Evolutionary conservation across 1,284 basidiomycete species (phyloP).

Genomic region (Austroboletus rostrupii): DNA sequence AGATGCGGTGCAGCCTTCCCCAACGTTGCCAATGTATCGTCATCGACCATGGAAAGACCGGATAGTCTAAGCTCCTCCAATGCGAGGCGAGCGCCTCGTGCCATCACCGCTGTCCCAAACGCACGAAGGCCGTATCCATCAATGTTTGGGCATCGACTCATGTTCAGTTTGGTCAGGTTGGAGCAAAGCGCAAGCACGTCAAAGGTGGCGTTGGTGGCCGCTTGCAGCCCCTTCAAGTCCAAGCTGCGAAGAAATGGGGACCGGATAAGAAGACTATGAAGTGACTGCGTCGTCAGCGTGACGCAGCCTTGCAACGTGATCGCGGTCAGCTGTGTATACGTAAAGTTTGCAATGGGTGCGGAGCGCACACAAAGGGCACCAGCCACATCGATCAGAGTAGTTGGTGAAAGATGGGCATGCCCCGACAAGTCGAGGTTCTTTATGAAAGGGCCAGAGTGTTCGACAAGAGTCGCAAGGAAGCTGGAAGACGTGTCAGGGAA

Average conservation of each 20-base stretch:
- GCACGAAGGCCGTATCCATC: slow-evolving; percentile 58
- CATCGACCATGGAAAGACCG: slow-evolving; percentile 59
- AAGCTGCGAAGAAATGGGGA: slow-evolving; percentile 61
- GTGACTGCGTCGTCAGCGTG: slow-evolving; percentile 55
- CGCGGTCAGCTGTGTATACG: slow-evolving; percentile 60
- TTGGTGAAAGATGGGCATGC: slow-evolving; percentile 50
- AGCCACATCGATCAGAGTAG: slow-evolving; percentile 48
- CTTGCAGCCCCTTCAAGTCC: slow-evolving; percentile 63
- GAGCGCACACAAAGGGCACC: slow-evolving; percentile 48
- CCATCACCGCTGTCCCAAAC: slow-evolving; percentile 40
- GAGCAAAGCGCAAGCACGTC: slow-evolving; percentile 60
- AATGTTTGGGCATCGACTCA: slow-evolving; percentile 71
- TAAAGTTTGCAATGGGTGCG: slow-evolving; percentile 30
- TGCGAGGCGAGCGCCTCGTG: slow-evolving; percentile 42
- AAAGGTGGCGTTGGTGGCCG: slow-evolving; percentile 72
- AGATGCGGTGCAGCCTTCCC: slow-evolving; percentile 67
- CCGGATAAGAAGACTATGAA: slow-evolving; percentile 69
- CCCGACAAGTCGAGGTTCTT: slow-evolving; percentile 63
- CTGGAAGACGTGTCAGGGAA: slow-evolving; percentile 54
- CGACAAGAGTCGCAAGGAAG: slow-evolving; percentile 48
- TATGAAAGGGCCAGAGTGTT: slow-evolving; percentile 64
- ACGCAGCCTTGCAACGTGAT: slow-evolving; percentile 78
- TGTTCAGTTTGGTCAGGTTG: slow-evolving; percentile 59
- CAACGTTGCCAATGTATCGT: slow-evolving; percentile 55
- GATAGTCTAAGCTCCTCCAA: slow-evolving; percentile 62